These are phyloP conservation scores for Achaetomiella virescens DNA, from an alignment of 495 filamentous ascomycete genomes.

Conservation along the genomic window DNA sequence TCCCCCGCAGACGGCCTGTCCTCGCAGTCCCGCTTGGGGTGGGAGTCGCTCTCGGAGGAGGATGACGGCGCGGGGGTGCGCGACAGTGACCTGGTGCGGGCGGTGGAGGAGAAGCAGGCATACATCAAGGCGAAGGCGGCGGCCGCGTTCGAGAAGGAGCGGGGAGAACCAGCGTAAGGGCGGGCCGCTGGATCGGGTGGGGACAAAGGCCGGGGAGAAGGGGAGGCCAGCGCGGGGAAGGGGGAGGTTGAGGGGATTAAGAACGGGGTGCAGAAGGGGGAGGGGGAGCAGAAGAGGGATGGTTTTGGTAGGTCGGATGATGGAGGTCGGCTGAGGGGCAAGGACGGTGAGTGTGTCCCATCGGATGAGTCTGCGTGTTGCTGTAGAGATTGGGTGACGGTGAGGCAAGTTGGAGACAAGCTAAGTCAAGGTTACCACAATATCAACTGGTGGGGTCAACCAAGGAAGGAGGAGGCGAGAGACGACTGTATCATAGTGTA, in stretches of 20 bases:
- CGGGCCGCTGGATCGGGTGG: conserved; percentile 44
- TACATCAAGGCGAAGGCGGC: conserved; percentile 31
- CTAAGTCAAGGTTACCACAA: too few species aligned
- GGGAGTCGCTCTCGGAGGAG: conserved; percentile 33
- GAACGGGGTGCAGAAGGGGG: not conserved
- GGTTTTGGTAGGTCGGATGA: conserved; percentile 1
- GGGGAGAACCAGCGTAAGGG: conserved; percentile 44
- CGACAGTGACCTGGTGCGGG: conserved; percentile 34
- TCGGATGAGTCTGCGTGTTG: too few species aligned
- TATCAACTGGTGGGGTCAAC: too few species aligned
- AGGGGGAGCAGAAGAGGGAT: conserved; percentile 5
- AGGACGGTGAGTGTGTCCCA: too few species aligned
- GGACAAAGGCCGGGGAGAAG: conserved; percentile 14
- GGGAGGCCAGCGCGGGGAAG: conserved; percentile 6
- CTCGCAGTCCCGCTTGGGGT: conserved; percentile 30
- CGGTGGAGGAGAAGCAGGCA: conserved; percentile 31
- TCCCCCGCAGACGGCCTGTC: conserved; percentile 13
- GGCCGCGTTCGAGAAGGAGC: conserved; percentile 46
- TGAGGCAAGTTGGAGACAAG: too few species aligned
- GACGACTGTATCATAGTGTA: conserved; percentile 25
- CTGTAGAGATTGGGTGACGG: too few species aligned
- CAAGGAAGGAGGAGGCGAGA: too few species aligned
- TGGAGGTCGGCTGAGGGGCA: not conserved
- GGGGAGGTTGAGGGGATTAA: conserved; percentile 16
- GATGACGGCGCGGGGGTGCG: conserved; percentile 31